Base-by-base conservation (phyloP, 225 moss, liverwort and hornwort genomes). In the Lunularia cruciata region DNA sequence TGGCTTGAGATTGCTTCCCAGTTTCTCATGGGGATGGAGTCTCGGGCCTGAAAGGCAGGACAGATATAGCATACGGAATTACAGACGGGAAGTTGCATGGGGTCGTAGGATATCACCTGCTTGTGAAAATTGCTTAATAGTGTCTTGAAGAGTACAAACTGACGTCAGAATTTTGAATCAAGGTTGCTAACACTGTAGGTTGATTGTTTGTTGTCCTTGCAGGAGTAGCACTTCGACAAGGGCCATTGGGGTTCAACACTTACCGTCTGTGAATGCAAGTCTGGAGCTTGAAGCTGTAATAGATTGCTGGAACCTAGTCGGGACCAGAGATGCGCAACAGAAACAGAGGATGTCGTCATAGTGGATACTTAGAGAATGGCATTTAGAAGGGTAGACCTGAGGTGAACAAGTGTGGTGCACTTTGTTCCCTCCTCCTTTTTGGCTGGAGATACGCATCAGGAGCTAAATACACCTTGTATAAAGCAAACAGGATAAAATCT, bases 361-460 rank as follows among this genome's bases (percentile, higher is more conserved):
- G 33, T 51, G 52, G 47, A 55, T 15, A 67, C 23, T 42, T 40
- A 6, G 79, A 30, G 35, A 43, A 53, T 61, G 75, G 71, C 43
- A 63, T 31, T 30, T 37, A 66, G 60, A 59, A 60, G 38, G 31
- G 37, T 46, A 62, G 61, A 57, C 12, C 14, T 59, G 23, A 39
- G 66, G 48, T 75, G 66, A 73, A 65, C 25, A 61, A 51, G 64
- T 34, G 56, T 57, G 34, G 47, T 46, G 53, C 58, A 47, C 64
- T 38, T 63, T 28, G 36, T 68, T 37, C 23, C 31, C 45, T 54
- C 54, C 10, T 39, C 38, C 43, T 36, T 42, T 7, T 23, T 19
- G 47, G 48, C 39, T 47, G 47, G 37, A n/a, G 27, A n/a, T 37
- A 22, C 23, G 28, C 39, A 59, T 69, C 69, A 47, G 68, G 69